Percentiles rank a stretch among this genome's conserved stretches.
Evolutionary conservation across 192 early-diverging fungal species (phyloP).

Genomic region (Mortierella alpina): DNA sequence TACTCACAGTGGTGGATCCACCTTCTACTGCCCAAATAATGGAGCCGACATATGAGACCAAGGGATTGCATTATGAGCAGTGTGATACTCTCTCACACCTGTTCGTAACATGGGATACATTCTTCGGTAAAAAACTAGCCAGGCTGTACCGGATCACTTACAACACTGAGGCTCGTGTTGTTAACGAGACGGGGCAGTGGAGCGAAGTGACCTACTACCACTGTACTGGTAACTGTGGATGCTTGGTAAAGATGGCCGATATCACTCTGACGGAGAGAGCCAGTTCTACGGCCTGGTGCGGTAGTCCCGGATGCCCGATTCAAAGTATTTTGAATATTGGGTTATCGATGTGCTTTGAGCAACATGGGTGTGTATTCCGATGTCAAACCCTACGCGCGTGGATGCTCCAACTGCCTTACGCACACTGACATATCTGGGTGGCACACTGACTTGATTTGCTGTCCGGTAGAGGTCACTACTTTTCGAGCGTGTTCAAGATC

Average conservation of each 20-base stretch:
- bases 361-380: not conserved
- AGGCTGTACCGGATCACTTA: not conserved
- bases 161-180: not conserved
- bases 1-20: too few relatives aligned
- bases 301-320: not conserved
- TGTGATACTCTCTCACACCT: too few relatives aligned
- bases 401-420: not conserved
- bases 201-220: not conserved
- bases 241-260: not conserved
- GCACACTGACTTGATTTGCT: too few relatives aligned
- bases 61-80: too few relatives aligned
- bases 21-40: too few relatives aligned
- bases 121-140: not conserved
- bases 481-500: not conserved
- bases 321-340: conserved; percentile 2
- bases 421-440: too few relatives aligned
- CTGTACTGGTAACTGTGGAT: conserved; percentile 3
- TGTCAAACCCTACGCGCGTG: not conserved
- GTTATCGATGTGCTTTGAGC: not conserved
- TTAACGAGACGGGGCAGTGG: not conserved
- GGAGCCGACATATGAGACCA: too few relatives aligned
- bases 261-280: not conserved
- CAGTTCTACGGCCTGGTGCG: not conserved
- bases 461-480: not conserved
- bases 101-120: too few relatives aligned